Evolutionary conservation across 495 filamentous ascomycete species (phyloP), one percentile per base, ranked within the genome.

Genomic region (Achaetomiella virescens): DNA sequence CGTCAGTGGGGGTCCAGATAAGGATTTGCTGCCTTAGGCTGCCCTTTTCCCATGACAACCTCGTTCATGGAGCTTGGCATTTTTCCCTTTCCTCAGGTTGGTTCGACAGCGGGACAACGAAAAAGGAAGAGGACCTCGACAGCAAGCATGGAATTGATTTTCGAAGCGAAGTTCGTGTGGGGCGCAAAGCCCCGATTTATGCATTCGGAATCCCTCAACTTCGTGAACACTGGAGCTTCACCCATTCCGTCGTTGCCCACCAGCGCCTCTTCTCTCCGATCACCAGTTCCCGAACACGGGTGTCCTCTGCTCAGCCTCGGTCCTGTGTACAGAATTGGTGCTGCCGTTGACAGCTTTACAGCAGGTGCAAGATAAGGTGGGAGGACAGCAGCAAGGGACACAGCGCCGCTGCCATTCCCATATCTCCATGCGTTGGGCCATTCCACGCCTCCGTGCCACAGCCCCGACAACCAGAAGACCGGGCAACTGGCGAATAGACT

Each of bases 1-100:
- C 45, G 22, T 8, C 50, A 63, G 65, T 66, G 66, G 66, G 66
- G 66, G 66, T 68, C 61, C 62, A 63, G 66, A 68, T 68, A 68
- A 68, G 66, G 42, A 41, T 59, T 68, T 54, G 15, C 31, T 17
- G 59, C 60, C 58, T 65, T 46, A 60, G 60, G 56, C 55, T 40
- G 25, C 15, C 17, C n/a, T 2, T 27, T 35, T 27, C 37, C 5
- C 9, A 31, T 4, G 27, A 5, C 9, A 9, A 9, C 27, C 9
- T 7, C 35, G 37, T 25, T 57, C 18, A 43, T n/a, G 40, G 44
- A 63, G 58, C 52, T 52, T 47, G 41, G 46, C 51, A 29, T 15
- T 24, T 11, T 25, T 22, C 21, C 18, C 9, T 3, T 25, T 21
- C 10, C 7, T 17, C 15, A 44, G 12, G 8, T 25, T 31, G 5